A percentile compares a stretch with the other conserved stretches of the same genome.
phyloP scores from a whole-genome alignment of 345 rosid genomes.

The Bretschneidera sinensis region DNA sequence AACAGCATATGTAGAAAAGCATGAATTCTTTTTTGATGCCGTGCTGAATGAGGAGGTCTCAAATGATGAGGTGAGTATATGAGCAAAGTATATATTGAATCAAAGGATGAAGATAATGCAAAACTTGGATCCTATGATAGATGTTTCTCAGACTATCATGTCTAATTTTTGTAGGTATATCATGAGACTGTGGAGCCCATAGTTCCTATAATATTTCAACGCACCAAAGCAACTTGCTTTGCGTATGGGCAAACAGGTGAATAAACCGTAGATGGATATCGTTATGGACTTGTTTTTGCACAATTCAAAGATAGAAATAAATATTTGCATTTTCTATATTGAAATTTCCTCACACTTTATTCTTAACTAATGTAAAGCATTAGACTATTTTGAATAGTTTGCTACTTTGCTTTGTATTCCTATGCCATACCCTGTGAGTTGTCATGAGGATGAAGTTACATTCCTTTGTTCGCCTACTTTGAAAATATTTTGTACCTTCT shows the following conservation, averaged over 20 bases:
- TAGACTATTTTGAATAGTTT: background rate
- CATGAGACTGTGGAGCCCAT: conserved; percentile 93
- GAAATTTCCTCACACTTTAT: background rate
- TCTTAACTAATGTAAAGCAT: background rate
- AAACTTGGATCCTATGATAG: background rate
- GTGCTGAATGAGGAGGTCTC: conserved; percentile 96
- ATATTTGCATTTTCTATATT: too few relatives aligned
- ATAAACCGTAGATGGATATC: conserved; percentile 4
- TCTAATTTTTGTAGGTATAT: conserved; percentile 51
- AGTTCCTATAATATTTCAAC: conserved; percentile 89
- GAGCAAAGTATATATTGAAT: background rate
- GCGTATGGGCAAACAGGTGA: conserved; percentile 98
- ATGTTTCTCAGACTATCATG: background rate
- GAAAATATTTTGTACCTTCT: background rate
- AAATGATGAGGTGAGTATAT: conserved; percentile 77
- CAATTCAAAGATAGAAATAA: background rate
- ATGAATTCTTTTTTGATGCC: conserved; percentile 94
- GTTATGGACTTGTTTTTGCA: background rate
- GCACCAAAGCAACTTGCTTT: conserved; percentile 95
- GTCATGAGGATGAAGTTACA: too few relatives aligned
- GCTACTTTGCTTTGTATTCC: background rate
- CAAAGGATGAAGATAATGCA: background rate
- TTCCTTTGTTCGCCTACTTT: too few relatives aligned
- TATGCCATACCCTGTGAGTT: background rate
- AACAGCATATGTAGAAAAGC: conserved; percentile 88